Evolutionary conservation across 108 stramenopile genomes (phyloP).

Genomic region (Nitzschia putrida): DNA sequence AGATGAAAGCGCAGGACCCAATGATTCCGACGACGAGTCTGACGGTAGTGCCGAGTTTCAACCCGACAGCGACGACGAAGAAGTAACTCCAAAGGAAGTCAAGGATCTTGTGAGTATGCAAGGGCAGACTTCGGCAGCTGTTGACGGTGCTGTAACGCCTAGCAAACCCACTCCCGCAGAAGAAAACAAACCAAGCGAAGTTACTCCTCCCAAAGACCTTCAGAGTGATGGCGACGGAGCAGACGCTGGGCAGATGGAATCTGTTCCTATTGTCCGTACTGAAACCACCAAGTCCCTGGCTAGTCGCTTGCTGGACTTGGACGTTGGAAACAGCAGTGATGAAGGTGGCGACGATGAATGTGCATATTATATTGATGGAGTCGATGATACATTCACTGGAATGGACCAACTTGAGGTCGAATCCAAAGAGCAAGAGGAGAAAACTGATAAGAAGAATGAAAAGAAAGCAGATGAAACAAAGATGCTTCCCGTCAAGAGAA

Average conservation of each 20-base stretch:
- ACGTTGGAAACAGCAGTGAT: constrained; percentile 88
- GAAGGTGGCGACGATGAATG: constrained; percentile 88
- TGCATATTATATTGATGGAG: constrained; percentile 79
- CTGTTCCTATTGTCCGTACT: constrained; percentile 41
- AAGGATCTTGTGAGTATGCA: constrained; percentile 12
- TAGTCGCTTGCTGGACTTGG: constrained; percentile 64
- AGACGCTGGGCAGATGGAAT: constrained; percentile 7
- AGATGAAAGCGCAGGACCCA: constrained; percentile 34
- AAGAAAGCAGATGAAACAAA: constrained; percentile 22
- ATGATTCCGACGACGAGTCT: constrained; percentile 71
- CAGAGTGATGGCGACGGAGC: constrained; percentile 7
- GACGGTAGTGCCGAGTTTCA: constrained; percentile 73
- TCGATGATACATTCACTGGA: constrained; percentile 68
- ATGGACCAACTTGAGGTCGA: constrained; percentile 14
- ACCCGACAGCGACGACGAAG: constrained; percentile 81
- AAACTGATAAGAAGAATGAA: constrained; percentile 15
- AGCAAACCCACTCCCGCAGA: constrained; percentile 1
- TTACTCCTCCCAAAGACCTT: neutral
- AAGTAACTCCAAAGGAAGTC: constrained; percentile 28
- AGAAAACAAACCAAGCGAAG: constrained; percentile 3
- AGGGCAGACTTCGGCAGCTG: neutral
- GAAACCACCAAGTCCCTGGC: constrained; percentile 78
- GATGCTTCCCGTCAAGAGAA: constrained; percentile 65
- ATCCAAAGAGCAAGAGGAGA: constrained; percentile 15
- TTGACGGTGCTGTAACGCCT: constrained; percentile 3